Evolutionary conservation across 306 rosid species (phyloP).

Genomic region (Boehmeria nivea): DNA sequence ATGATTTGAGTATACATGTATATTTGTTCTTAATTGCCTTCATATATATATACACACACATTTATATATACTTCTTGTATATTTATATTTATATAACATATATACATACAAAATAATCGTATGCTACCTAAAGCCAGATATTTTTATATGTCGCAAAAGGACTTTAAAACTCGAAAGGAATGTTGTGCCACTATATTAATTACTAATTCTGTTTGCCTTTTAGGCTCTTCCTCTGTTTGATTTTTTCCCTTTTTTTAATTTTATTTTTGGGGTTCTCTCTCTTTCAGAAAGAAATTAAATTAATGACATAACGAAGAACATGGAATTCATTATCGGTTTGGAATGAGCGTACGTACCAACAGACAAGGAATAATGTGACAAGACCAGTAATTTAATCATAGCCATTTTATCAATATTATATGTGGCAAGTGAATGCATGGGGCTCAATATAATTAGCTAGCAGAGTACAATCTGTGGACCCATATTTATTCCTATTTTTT

Average conservation of each 20-base stretch:
- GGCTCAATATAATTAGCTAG: conserved; percentile 6
- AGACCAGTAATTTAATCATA: conserved; percentile 8
- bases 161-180: not conserved
- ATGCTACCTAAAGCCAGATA: not conserved
- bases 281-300: not conserved
- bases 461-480: conserved; percentile 3
- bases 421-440: conserved; percentile 2
- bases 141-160: not conserved
- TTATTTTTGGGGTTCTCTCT: too few species aligned
- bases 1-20: too few species aligned
- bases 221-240: not conserved
- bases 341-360: conserved; percentile 14
- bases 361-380: conserved; percentile 11
- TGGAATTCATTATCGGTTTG: conserved; percentile 4
- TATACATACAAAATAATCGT: not conserved
- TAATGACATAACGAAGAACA: not conserved
- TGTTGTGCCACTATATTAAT: not conserved
- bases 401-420: not conserved
- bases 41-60: not conserved
- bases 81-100: not conserved
- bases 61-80: too few species aligned
- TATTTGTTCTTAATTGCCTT: not conserved
- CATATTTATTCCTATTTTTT: not conserved
- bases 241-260: too few species aligned
- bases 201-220: not conserved